Percentiles rank a stretch among this genome's conserved stretches.
Conservation (phyloP, 345 rosid genomes). For the Isatis tinctoria region DNA sequence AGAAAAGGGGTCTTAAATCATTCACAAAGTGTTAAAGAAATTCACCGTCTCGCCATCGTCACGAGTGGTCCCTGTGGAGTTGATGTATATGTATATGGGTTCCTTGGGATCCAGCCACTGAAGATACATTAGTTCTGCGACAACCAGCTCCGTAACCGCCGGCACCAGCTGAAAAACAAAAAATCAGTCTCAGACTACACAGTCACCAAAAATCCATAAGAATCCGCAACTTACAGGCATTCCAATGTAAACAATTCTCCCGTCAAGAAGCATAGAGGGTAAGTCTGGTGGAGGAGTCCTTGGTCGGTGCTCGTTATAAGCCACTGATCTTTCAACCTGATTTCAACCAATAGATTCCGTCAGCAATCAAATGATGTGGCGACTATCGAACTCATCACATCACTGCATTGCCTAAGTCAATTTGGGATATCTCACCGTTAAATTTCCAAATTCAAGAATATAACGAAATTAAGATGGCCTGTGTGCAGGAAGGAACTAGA, state of each 20-base stretch:
- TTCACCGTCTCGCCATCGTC: conserved; percentile 89
- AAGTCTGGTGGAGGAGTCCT: conserved; percentile 75
- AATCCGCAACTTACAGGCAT: conserved; percentile 62
- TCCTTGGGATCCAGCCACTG: conserved; percentile 69
- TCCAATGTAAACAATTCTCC: conserved; percentile 83
- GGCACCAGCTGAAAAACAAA: conserved; percentile 68
- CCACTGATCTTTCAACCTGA: conserved; percentile 70
- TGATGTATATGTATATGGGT: conserved; percentile 75
- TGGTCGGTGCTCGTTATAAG: conserved; percentile 56
- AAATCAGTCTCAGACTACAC: neutral
- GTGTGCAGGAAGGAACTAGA: neutral
- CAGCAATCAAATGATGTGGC: neutral
- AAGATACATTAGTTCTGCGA: conserved; percentile 78
- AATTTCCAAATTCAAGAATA: neutral
- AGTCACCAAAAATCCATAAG: neutral
- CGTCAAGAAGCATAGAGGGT: conserved; percentile 72
- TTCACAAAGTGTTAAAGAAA: neutral
- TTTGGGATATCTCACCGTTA: neutral
- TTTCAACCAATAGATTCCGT: neutral
- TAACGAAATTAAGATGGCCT: neutral
- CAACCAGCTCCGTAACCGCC: conserved; percentile 74
- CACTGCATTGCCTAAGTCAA: neutral
- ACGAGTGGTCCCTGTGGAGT: conserved; percentile 89
- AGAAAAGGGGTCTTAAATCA: neutral
- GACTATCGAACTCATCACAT: neutral